Percentiles rank a stretch among this genome's conserved stretches.
Conservation (phyloP, 257 asterid species). For the Osmanthus fragrans region DNA sequence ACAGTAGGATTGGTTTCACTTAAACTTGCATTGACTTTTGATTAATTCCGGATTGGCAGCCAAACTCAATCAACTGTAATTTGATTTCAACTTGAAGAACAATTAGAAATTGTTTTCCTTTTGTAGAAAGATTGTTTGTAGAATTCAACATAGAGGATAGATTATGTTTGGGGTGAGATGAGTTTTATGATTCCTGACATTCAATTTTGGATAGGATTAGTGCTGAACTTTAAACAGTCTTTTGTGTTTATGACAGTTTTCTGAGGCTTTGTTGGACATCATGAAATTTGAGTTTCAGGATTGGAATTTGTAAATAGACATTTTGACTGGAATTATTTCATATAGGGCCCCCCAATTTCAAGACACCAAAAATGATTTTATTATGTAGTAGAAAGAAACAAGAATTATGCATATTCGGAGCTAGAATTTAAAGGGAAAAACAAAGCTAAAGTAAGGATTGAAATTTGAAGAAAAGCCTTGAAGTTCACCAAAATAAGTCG, state of each 20-base stretch:
- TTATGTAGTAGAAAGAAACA: neutral
- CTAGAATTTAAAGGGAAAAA: neutral
- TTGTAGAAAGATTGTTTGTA: neutral
- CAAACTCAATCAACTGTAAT: neutral
- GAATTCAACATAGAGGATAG: slow-evolving; percentile 4
- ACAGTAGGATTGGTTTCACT: neutral
- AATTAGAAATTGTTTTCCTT: neutral
- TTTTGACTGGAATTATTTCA: neutral
- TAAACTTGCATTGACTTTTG: neutral
- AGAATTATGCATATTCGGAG: neutral
- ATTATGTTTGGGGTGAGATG: slow-evolving; percentile 14
- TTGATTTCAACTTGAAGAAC: neutral
- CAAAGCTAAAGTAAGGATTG: neutral
- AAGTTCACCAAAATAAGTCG: neutral
- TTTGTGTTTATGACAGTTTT: neutral
- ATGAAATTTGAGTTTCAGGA: neutral
- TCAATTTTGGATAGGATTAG: slow-evolving; percentile 9
- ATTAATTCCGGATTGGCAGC: neutral
- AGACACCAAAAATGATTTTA: neutral
- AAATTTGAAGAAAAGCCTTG: neutral
- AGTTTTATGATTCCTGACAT: slow-evolving; percentile 12
- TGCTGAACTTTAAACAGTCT: neutral
- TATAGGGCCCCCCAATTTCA: neutral
- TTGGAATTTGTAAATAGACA: neutral
- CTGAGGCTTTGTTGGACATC: neutral